Evolutionary conservation across 2,329 filamentous ascomycete genomes (phyloP).

Genomic region (Colletotrichum sp.): DNA sequence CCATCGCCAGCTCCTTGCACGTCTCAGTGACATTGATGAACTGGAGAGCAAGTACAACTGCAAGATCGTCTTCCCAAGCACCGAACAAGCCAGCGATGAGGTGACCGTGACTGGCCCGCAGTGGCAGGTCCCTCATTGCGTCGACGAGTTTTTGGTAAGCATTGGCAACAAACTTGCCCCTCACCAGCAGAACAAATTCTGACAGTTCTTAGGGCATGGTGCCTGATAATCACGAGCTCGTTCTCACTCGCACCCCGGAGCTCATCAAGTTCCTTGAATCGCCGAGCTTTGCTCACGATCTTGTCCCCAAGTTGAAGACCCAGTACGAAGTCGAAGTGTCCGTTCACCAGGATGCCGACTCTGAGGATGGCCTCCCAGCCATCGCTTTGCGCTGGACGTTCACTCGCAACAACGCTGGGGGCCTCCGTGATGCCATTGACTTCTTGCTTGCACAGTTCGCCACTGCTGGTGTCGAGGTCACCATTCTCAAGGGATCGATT

Average conservation of each 20-base stretch:
- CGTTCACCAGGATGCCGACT: conserved; percentile 68
- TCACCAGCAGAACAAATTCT: neutral
- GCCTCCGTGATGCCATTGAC: conserved; percentile 93
- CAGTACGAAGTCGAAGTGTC: conserved; percentile 92
- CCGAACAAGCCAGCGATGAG: conserved; percentile 94
- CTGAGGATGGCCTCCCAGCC: conserved; percentile 62
- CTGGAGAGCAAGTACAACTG: conserved; percentile 99
- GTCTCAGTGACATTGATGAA: conserved; percentile 88
- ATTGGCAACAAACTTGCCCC: neutral
- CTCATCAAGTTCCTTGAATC: conserved; percentile 84
- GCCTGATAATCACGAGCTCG: conserved; percentile 91
- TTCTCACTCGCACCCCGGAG: conserved; percentile 77
- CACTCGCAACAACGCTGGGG: conserved; percentile 96
- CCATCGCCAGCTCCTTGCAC: conserved; percentile 90
- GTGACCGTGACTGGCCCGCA: conserved; percentile 96
- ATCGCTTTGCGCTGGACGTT: conserved; percentile 78
- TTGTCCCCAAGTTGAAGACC: conserved; percentile 82
- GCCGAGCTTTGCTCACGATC: conserved; percentile 78
- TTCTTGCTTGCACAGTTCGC: conserved; percentile 88
- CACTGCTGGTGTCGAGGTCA: conserved; percentile 85
- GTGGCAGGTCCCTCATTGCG: conserved; percentile 96
- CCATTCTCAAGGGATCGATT: conserved; percentile 89
- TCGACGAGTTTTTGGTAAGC: conserved; percentile 86
- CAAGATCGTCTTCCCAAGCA: conserved; percentile 98
- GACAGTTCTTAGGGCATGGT: conserved; percentile 77